Percentiles rank a stretch among this genome's conserved stretches.
These are phyloP conservation scores for Quambalaria eucalypti DNA, from an alignment of 1,284 basidiomycete species.

Conservation along the genomic window DNA sequence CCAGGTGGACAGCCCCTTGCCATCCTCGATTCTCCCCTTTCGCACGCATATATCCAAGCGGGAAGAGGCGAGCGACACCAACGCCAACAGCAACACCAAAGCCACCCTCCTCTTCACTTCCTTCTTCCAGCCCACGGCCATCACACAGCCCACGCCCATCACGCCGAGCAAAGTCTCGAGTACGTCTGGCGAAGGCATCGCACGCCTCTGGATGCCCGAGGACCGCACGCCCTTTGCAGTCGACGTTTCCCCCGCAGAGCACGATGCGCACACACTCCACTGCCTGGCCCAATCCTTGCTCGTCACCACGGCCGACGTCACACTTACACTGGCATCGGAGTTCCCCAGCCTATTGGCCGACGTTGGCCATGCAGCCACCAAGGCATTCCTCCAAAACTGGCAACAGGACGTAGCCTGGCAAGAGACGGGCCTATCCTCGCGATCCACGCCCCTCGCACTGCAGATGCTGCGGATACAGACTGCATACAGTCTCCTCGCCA, in stretches of 20 bases:
- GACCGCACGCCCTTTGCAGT: conserved; percentile 8
- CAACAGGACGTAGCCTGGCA: background rate
- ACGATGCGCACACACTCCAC: background rate
- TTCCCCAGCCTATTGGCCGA: background rate
- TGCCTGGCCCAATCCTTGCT: conserved; percentile 1
- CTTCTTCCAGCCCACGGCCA: background rate
- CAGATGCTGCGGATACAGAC: background rate
- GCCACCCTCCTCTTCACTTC: background rate
- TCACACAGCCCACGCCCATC: background rate
- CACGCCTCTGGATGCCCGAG: conserved; percentile 8
- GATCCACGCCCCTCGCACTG: background rate
- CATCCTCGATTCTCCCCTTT: background rate
- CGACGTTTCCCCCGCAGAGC: background rate
- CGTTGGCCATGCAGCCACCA: background rate
- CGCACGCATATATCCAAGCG: background rate
- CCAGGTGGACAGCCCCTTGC: background rate
- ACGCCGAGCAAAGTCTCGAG: too few species aligned
- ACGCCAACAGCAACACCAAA: background rate
- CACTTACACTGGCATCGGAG: background rate
- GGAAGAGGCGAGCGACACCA: background rate
- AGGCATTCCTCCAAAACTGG: conserved; percentile 4
- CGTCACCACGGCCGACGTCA: background rate
- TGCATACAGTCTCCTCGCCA: background rate
- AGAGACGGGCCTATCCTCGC: background rate
- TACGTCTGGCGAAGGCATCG: conserved; percentile 7